Conservation (phyloP, 2,329 filamentous ascomycete species). For the Penicillium sclerotigenum region DNA sequence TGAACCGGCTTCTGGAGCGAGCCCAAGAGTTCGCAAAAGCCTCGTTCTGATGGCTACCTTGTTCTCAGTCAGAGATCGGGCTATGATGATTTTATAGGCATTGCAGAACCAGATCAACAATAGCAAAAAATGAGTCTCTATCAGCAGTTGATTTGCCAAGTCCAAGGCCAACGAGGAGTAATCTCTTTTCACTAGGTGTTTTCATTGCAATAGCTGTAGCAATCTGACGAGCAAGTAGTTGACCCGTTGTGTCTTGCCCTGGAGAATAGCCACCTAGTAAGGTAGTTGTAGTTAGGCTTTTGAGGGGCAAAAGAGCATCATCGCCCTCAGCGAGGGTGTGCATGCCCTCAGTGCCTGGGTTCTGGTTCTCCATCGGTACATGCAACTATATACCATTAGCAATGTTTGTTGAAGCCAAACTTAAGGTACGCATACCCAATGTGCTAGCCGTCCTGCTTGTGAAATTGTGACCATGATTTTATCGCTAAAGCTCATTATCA, state of each 20-base stretch:
- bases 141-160: constrained; percentile 47
- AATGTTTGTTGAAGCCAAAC: neutral
- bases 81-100: constrained; percentile 32
- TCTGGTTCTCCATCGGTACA: constrained; percentile 34
- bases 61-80: neutral
- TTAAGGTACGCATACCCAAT: constrained; percentile 70
- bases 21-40: neutral
- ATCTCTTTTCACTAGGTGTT: constrained; percentile 60
- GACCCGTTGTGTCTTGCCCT: constrained; percentile 76
- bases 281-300: constrained; percentile 80
- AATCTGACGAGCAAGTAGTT: constrained; percentile 85
- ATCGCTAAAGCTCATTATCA: constrained; percentile 73
- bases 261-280: constrained; percentile 78
- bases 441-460: constrained; percentile 78
- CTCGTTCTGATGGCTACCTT: neutral
- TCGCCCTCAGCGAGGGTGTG: constrained; percentile 44
- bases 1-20: neutral
- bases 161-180: constrained; percentile 59
- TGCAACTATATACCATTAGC: constrained; percentile 26
- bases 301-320: constrained; percentile 66
- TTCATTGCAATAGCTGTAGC: constrained; percentile 73
- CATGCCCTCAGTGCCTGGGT: constrained; percentile 36
- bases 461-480: constrained; percentile 87
- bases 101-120: constrained; percentile 44
- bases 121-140: constrained; percentile 43